These are phyloP conservation scores for Diaporthe sp. DNA, from an alignment of 2,329 filamentous ascomycete genomes.

Conservation along the genomic window DNA sequence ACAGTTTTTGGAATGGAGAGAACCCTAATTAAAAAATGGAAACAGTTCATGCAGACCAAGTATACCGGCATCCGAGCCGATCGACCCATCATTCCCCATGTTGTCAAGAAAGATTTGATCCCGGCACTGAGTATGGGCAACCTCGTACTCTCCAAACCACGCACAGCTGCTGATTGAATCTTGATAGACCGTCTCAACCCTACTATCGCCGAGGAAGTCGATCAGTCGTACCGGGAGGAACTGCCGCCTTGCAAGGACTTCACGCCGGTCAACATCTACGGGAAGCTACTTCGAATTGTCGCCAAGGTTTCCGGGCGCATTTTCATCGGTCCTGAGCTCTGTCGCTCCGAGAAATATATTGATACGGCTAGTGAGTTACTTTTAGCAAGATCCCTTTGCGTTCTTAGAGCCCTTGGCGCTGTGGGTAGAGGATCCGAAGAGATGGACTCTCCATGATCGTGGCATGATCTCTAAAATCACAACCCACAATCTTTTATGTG, in stretches of 20 bases:
- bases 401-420: not conserved
- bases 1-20: not conserved
- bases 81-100: constrained; percentile 36
- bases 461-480: not conserved
- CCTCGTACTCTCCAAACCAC: not conserved
- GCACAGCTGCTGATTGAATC: not conserved
- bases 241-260: constrained; percentile 56
- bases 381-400: not conserved
- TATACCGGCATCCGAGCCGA: constrained; percentile 33
- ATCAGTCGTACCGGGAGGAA: constrained; percentile 50
- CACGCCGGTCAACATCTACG: constrained; percentile 57
- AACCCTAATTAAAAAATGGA: not conserved
- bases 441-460: not conserved
- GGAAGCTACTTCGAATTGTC: constrained; percentile 59
- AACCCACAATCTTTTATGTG: not conserved
- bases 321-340: constrained; percentile 63
- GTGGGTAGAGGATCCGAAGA: no score
- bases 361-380: constrained; percentile 53
- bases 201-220: constrained; percentile 55
- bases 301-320: constrained; percentile 61
- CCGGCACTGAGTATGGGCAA: constrained; percentile 36
- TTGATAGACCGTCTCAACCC: constrained; percentile 53
- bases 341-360: constrained; percentile 60
- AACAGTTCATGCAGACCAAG: constrained; percentile 38
- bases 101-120: constrained; percentile 37